These are phyloP conservation scores for Physcia stellaris DNA, from an alignment of 495 filamentous ascomycete species.

Conservation along the genomic window DNA sequence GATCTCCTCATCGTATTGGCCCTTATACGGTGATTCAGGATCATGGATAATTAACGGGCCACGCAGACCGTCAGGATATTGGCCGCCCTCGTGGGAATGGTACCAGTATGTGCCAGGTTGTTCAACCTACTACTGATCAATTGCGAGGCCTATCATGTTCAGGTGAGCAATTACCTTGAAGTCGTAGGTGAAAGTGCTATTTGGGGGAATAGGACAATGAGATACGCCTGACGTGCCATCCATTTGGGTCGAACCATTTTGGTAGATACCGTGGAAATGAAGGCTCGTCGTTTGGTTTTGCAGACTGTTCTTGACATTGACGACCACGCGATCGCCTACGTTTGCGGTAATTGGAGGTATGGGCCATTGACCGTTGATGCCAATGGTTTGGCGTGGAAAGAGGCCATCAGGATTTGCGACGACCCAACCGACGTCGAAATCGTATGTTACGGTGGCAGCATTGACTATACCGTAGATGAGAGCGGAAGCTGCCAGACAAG, in stretches of 20 bases:
- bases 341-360: slow-evolving; percentile 53
- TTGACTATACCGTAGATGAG: too few species aligned
- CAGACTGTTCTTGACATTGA: slow-evolving; percentile 61
- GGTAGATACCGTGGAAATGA: slow-evolving; percentile 65
- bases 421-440: slow-evolving; percentile 75
- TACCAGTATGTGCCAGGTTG: slow-evolving; percentile 82
- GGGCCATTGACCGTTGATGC: slow-evolving; percentile 76
- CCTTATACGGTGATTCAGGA: slow-evolving; percentile 44
- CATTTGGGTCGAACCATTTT: slow-evolving; percentile 49
- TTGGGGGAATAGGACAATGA: slow-evolving; percentile 50
- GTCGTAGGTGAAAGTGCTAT: slow-evolving; percentile 51
- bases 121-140: slow-evolving; percentile 32
- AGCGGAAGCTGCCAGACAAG: too few species aligned
- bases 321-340: slow-evolving; percentile 57
- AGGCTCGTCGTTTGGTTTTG: slow-evolving; percentile 60
- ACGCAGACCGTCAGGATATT: slow-evolving; percentile 70
- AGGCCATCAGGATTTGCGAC: slow-evolving; percentile 65
- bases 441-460: slow-evolving; percentile 49
- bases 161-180: slow-evolving; percentile 42
- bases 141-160: slow-evolving; percentile 12
- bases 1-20: slow-evolving; percentile 55
- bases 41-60: slow-evolving; percentile 65
- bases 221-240: slow-evolving; percentile 50
- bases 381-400: slow-evolving; percentile 54
- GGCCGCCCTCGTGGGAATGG: slow-evolving; percentile 56